phyloP scores from a whole-genome alignment of 768 basidiomycete genomes.

The Tylopilus vinaceipallidus region DNA sequence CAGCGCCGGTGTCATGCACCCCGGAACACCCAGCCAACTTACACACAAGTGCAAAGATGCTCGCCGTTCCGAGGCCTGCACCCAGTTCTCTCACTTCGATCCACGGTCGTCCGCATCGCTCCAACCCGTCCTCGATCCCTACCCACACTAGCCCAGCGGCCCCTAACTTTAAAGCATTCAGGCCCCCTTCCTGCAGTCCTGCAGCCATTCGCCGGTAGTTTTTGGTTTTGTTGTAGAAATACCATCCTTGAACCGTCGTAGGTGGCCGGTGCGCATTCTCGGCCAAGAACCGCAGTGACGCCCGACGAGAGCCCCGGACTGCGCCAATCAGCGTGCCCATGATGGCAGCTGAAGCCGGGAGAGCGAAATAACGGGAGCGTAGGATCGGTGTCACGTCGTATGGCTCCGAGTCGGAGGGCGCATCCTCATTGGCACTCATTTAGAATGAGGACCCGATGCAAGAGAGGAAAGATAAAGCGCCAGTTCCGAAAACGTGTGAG shows the following conservation, averaged over 20 bases:
- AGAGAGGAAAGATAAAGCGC: background rate
- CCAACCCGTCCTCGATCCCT: slow-evolving; percentile 44
- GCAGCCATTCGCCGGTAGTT: slow-evolving; percentile 82
- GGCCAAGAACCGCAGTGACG: slow-evolving; percentile 82
- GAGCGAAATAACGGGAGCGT: slow-evolving; percentile 52
- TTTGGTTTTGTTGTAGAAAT: slow-evolving; percentile 95
- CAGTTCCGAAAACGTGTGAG: background rate
- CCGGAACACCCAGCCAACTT: slow-evolving; percentile 25
- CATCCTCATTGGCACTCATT: slow-evolving; percentile 18
- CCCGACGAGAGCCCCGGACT: slow-evolving; percentile 65
- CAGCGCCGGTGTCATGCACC: background rate
- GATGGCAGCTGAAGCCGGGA: slow-evolving; percentile 59
- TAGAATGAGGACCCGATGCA: background rate
- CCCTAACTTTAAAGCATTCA: slow-evolving; percentile 53
- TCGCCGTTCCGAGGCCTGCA: slow-evolving; percentile 64
- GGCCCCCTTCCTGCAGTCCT: slow-evolving; percentile 64
- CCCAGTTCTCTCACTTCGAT: slow-evolving; percentile 51
- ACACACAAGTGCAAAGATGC: slow-evolving; percentile 56
- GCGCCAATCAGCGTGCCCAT: slow-evolving; percentile 70
- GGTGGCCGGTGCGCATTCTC: slow-evolving; percentile 90
- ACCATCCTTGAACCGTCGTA: slow-evolving; percentile 87
- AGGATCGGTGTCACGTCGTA: slow-evolving; percentile 33
- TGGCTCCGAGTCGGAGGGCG: slow-evolving; percentile 5
- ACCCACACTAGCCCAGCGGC: slow-evolving; percentile 48
- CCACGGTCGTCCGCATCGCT: slow-evolving; percentile 34